phyloP scores from a whole-genome alignment of 495 filamentous ascomycete species.

The Bathelium albidoporum region DNA sequence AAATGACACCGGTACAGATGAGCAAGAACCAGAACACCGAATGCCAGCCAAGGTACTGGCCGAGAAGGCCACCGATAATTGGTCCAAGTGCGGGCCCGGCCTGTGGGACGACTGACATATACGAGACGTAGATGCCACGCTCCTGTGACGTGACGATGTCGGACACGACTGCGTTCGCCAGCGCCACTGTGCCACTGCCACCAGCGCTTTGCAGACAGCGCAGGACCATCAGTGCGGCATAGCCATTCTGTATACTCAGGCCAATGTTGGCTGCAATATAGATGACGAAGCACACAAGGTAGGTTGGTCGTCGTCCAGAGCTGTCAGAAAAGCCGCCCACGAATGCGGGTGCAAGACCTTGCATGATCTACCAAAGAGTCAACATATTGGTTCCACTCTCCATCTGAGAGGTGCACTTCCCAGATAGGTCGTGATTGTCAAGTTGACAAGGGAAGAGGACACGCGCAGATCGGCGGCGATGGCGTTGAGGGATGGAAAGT shows the following conservation, averaged over 20 bases:
- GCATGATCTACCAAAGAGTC: slow-evolving; percentile 16
- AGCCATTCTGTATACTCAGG: slow-evolving; percentile 25
- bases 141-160: slow-evolving; percentile 27
- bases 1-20: slow-evolving; percentile 46
- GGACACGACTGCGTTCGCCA: slow-evolving; percentile 24
- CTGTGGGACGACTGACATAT: slow-evolving; percentile 16
- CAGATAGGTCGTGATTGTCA: slow-evolving; percentile 29
- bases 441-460: slow-evolving; percentile 23
- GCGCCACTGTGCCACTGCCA: slow-evolving; percentile 25
- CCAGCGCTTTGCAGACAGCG: slow-evolving; percentile 26
- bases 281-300: slow-evolving; percentile 26
- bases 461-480: slow-evolving; percentile 20
- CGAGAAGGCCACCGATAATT: slow-evolving; percentile 52
- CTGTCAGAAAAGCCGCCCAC: slow-evolving; percentile 29
- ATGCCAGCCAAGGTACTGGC: slow-evolving; percentile 56
- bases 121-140: slow-evolving; percentile 27
- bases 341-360: slow-evolving; percentile 27
- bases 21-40: slow-evolving; percentile 66
- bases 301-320: slow-evolving; percentile 22
- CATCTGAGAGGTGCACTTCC: not conserved
- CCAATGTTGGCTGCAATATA: slow-evolving; percentile 28
- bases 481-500: slow-evolving; percentile 26
- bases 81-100: slow-evolving; percentile 22
- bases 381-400: not conserved
- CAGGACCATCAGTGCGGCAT: slow-evolving; percentile 27